These are phyloP conservation scores for Fusarium keratoplasticum DNA, from an alignment of 2,329 filamentous ascomycete genomes.

Conservation along the genomic window DNA sequence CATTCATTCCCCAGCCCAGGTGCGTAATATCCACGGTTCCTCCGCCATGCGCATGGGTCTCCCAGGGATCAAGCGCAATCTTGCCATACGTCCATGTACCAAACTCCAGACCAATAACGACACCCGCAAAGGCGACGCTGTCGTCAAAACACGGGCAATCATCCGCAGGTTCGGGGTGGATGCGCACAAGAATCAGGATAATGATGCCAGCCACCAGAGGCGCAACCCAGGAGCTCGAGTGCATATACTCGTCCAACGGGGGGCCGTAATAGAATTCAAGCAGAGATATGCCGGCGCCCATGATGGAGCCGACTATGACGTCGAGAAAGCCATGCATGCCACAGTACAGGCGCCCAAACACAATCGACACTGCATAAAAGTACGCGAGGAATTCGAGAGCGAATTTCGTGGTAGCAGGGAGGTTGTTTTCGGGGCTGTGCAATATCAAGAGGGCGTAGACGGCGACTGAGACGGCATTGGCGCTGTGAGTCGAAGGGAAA, in stretches of 20 bases:
- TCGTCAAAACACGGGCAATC: slow-evolving; percentile 98
- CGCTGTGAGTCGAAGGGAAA: slow-evolving; percentile 96
- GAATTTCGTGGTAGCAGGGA: slow-evolving; percentile 69
- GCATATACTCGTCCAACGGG: slow-evolving; percentile 77
- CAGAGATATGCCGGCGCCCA: slow-evolving; percentile 75
- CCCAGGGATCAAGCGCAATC: slow-evolving; percentile 59
- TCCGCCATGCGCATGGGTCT: slow-evolving; percentile 56
- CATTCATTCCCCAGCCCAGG: slow-evolving; percentile 73
- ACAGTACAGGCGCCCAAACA: slow-evolving; percentile 92
- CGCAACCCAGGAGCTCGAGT: slow-evolving; percentile 71
- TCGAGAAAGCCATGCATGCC: slow-evolving; percentile 99
- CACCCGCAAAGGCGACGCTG: slow-evolving; percentile 91
- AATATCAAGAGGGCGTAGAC: slow-evolving; percentile 83
- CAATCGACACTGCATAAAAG: slow-evolving; percentile 88
- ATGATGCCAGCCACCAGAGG: slow-evolving; percentile 72
- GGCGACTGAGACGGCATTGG: slow-evolving; percentile 94
- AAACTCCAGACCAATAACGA: slow-evolving; percentile 85
- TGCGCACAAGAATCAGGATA: slow-evolving; percentile 81
- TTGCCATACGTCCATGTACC: slow-evolving; percentile 85
- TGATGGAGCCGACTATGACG: slow-evolving; percentile 81
- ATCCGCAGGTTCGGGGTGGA: slow-evolving; percentile 95
- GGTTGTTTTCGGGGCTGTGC: slow-evolving; percentile 70
- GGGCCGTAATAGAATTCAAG: slow-evolving; percentile 71
- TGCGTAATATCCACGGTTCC: slow-evolving; percentile 74
- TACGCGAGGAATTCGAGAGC: slow-evolving; percentile 78